These are phyloP conservation scores for Naganishia vishniacii DNA, from an alignment of 768 basidiomycete genomes.

Conservation along the genomic window DNA sequence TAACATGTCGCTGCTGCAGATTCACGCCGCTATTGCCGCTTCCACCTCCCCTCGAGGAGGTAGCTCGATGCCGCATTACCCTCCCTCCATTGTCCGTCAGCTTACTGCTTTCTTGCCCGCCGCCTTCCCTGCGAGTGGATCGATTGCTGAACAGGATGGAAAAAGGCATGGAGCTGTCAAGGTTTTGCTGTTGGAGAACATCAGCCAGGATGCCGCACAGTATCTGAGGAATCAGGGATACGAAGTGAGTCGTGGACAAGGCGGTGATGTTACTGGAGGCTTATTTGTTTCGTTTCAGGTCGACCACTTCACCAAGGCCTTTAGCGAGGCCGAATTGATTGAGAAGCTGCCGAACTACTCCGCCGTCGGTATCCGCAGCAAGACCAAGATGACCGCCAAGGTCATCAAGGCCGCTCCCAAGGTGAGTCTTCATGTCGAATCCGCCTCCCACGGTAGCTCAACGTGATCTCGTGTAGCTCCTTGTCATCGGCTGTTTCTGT, in stretches of 20 bases:
- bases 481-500: conserved; percentile 97
- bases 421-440: conserved; percentile 52
- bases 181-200: conserved; percentile 87
- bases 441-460: neutral
- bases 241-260: conserved; percentile 48
- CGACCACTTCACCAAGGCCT: conserved; percentile 76
- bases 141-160: conserved; percentile 24
- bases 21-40: neutral
- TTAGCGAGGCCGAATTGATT: conserved; percentile 89
- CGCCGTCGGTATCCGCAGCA: conserved; percentile 92
- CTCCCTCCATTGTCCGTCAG: conserved; percentile 21
- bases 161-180: conserved; percentile 57
- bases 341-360: conserved; percentile 72
- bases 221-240: conserved; percentile 77
- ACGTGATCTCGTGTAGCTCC: conserved; percentile 57
- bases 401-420: conserved; percentile 82
- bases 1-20: neutral
- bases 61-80: neutral
- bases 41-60: conserved; percentile 20
- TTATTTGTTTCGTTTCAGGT: conserved; percentile 46
- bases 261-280: neutral
- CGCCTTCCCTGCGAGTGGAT: conserved; percentile 28
- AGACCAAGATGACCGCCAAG: conserved; percentile 88
- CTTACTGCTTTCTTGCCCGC: conserved; percentile 24
- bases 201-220: conserved; percentile 80